Evolutionary conservation across 1,139 yeast species (phyloP).

Genomic region (Magnusiomyces tetraspermus): DNA sequence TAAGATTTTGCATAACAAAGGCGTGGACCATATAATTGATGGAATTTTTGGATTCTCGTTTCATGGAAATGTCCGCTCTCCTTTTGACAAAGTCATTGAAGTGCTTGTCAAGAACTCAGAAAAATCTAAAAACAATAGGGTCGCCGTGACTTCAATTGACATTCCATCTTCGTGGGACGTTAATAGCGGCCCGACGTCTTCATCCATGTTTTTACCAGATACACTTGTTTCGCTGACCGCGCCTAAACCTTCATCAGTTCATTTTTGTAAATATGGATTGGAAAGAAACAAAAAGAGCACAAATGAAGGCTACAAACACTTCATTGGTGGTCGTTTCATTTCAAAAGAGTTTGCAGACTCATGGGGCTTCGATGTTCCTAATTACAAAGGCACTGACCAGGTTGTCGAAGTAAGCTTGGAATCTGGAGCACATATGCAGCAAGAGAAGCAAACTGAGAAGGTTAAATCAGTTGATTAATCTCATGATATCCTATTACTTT

Average conservation of each 20-base stretch:
- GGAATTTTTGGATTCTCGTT: conserved; percentile 91
- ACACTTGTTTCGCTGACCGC: conserved; percentile 80
- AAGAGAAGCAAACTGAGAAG: not conserved
- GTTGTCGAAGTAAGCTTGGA: conserved; percentile 26
- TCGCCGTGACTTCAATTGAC: conserved; percentile 61
- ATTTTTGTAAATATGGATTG: conserved; percentile 32
- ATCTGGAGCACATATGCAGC: not conserved
- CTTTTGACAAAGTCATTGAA: conserved; percentile 54
- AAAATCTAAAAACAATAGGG: not conserved
- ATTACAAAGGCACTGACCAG: conserved; percentile 46
- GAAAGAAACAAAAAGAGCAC: not conserved
- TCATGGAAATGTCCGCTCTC: conserved; percentile 76
- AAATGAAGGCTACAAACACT: conserved; percentile 40
- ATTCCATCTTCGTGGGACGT: conserved; percentile 98
- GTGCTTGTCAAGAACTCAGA: conserved; percentile 34
- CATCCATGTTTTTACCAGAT: conserved; percentile 41
- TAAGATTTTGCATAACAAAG: conserved; percentile 16
- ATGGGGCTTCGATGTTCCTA: conserved; percentile 57
- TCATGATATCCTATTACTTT: no score
- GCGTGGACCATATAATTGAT: conserved; percentile 52
- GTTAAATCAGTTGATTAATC: conserved; percentile 43
- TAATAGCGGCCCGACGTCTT: conserved; percentile 63
- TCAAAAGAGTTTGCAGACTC: conserved; percentile 54
- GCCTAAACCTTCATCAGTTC: conserved; percentile 75
- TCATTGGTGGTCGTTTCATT: conserved; percentile 84